phyloP scores from a whole-genome alignment of 352 stramenopile genomes.

The Phytophthora podocarpi region DNA sequence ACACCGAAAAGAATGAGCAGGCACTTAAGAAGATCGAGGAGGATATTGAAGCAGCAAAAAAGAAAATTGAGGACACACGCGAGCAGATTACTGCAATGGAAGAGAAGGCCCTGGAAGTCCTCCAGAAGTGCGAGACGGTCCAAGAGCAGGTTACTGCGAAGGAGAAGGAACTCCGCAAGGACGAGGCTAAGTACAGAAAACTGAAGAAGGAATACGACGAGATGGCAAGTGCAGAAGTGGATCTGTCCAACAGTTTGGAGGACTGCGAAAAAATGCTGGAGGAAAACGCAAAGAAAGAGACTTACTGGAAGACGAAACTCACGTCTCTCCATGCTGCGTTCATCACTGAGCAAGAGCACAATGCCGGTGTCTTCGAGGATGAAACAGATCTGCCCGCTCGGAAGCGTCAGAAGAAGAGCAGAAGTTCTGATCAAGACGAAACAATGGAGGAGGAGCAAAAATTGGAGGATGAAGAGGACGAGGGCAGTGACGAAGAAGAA shows the following conservation, averaged over 20 bases:
- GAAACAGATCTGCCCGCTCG: slow-evolving; percentile 40
- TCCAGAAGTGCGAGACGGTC: slow-evolving; percentile 91
- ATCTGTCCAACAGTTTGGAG: slow-evolving; percentile 93
- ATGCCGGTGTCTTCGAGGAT: slow-evolving; percentile 77
- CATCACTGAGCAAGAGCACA: slow-evolving; percentile 71
- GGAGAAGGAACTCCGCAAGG: slow-evolving; percentile 73
- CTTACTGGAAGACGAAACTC: slow-evolving; percentile 85
- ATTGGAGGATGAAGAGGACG: slow-evolving; percentile 36
- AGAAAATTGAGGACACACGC: slow-evolving; percentile 86
- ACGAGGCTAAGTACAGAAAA: slow-evolving; percentile 84
- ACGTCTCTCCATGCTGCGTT: slow-evolving; percentile 67
- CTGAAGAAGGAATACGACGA: slow-evolving; percentile 91
- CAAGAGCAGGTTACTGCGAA: slow-evolving; percentile 91
- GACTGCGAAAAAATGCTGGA: slow-evolving; percentile 93
- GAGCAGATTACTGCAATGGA: slow-evolving; percentile 93
- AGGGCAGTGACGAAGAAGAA: slow-evolving; percentile 44
- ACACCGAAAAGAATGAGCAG: slow-evolving; percentile 69
- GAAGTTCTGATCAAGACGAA: slow-evolving; percentile 28
- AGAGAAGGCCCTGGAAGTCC: slow-evolving; percentile 90
- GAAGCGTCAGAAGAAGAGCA: slow-evolving; percentile 59
- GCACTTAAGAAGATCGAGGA: slow-evolving; percentile 66
- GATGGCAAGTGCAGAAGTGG: slow-evolving; percentile 92
- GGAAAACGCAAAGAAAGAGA: slow-evolving; percentile 91
- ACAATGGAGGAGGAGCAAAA: slow-evolving; percentile 50
- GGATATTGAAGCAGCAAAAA: slow-evolving; percentile 76